Conservation (phyloP, 225 moss, liverwort and hornwort species). For the Pseudisothecium myosuroides region DNA sequence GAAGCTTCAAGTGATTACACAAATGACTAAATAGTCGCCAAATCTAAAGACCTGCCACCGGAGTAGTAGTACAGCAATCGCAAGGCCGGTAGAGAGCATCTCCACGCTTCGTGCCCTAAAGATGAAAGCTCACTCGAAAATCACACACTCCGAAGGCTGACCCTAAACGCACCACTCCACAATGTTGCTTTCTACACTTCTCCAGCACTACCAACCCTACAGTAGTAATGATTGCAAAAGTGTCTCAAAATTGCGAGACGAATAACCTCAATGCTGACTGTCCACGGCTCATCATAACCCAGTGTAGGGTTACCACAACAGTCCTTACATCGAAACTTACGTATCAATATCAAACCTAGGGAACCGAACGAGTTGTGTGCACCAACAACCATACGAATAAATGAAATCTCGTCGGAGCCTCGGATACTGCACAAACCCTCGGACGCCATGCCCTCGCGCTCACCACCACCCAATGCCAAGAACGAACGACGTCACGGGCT, state of each 20-base stretch:
- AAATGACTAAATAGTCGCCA: not conserved
- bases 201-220: not conserved
- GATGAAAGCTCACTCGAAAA: not conserved
- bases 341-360: not conserved
- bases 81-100: not conserved
- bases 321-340: not conserved
- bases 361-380: not conserved
- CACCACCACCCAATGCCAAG: not conserved
- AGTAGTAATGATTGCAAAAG: not conserved
- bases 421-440: not conserved
- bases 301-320: not conserved
- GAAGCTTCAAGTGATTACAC: not conserved
- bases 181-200: not conserved
- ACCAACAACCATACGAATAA: not conserved
- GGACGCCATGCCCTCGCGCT: not conserved
- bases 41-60: conserved; percentile 1
- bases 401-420: not conserved
- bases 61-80: not conserved
- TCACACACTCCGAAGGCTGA: not conserved
- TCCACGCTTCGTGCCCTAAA: not conserved
- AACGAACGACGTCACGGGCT: not conserved
- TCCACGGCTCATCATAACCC: not conserved
- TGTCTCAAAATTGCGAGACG: not conserved
- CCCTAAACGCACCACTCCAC: not conserved
- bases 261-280: conserved; percentile 1